Evolutionary conservation across 1,139 yeast genomes (phyloP), one percentile per base, ranked within the genome.

Genomic region (Kodamaea plutei): DNA sequence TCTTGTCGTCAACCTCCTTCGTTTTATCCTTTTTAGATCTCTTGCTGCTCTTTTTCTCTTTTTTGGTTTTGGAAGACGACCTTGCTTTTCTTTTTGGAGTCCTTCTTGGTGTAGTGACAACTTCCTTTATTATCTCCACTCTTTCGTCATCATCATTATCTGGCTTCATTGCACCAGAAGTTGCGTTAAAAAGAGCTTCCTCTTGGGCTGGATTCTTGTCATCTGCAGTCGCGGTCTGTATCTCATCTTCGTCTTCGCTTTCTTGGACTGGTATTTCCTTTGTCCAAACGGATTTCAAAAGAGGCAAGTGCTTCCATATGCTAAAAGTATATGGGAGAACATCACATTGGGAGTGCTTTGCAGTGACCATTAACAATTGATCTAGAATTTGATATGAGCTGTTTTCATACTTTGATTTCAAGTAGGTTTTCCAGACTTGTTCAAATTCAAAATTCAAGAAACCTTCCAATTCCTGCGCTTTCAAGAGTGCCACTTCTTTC

Each of bases 401-500:
- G 8, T 34, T 26, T 5, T 40, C 45, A 20, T 36, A 38, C 20
- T 26, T 31, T 3, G 19, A 21, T 9, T 24, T 20, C n/a, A 59
- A 34, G 27, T 50, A 54, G 0, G 26, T 13, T 5, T 33, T 30
- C 61, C 62, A 57, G 8, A 44, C 21, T 11, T 30, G 39, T 12
- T 36, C 38, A 32, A 52, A 54, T 10, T 48, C 48, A 25, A 38
- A 37, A 14, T 36, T 38, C 9, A 25, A 33, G 25, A 34, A 44
- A 0, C 49, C 57, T 8, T 39, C 42, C 17, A 48, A 33, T 0
- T 20, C 23, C 11, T 24, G 26, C 7, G 38, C 32, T 11, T 43
- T 38, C 6, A 36, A 34, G 34, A 52, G 36, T 8, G 61, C 40
- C 2, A 38, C 35, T 4, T 38, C 41, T 7, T 44, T 34, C 26